These are phyloP conservation scores for Umbelopsis sp. DNA, from an alignment of 192 early-diverging fungal genomes.

Conservation along the genomic window DNA sequence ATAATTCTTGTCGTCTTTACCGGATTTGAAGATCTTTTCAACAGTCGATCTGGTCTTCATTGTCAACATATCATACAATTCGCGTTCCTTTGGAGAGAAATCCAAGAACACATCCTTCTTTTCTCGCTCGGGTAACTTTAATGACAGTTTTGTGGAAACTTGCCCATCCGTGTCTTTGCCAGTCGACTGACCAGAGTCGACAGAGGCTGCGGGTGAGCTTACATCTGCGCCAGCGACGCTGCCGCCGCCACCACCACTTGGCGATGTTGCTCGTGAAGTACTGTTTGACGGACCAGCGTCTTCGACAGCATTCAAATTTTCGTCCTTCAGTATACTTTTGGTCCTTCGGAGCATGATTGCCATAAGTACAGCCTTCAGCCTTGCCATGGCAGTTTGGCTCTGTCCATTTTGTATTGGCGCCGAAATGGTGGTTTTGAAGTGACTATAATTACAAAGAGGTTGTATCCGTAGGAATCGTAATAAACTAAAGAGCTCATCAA, in stretches of 20 bases:
- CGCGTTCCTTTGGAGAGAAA: constrained; percentile 56
- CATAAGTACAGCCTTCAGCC: constrained; percentile 62
- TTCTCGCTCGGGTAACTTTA: constrained; percentile 60
- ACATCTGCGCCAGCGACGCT: neutral
- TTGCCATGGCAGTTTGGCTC: constrained; percentile 46
- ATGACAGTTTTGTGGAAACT: constrained; percentile 38
- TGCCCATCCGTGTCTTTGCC: neutral
- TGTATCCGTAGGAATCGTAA: constrained; percentile 68
- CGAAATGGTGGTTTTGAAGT: constrained; percentile 55
- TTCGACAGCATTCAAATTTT: constrained; percentile 11
- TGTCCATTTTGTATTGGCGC: constrained; percentile 43
- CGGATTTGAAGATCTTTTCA: constrained; percentile 26
- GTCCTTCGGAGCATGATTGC: constrained; percentile 69
- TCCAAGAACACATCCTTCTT: constrained; percentile 45
- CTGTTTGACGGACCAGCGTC: neutral
- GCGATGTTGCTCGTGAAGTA: constrained; percentile 4
- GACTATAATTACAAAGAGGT: constrained; percentile 51
- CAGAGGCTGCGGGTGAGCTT: neutral
- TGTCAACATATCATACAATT: constrained; percentile 64
- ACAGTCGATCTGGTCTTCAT: constrained; percentile 33
- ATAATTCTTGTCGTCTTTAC: constrained; percentile 38
- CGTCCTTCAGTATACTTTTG: constrained; percentile 62
- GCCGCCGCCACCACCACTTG: neutral
- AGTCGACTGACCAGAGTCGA: neutral
- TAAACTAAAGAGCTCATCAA: constrained; percentile 73